Base-by-base conservation (phyloP, 2,329 filamentous ascomycete genomes). In the Alternaria consortialis region DNA sequence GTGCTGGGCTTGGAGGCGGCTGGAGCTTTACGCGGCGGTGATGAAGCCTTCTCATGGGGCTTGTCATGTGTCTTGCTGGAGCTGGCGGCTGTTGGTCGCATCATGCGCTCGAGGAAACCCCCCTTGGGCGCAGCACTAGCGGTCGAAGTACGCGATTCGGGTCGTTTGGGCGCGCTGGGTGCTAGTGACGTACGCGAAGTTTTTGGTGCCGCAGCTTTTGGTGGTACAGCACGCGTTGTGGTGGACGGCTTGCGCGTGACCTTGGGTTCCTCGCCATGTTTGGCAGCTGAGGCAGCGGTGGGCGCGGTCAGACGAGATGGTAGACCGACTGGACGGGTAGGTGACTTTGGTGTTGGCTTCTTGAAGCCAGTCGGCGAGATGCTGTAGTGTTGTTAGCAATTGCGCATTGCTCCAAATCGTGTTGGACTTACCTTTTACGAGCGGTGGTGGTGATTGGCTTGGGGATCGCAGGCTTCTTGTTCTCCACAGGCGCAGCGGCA, bases 41-140 rank as follows among this genome's bases (percentile, higher is more conserved):
- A 74, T 15, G 77, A 75, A 20, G 74, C 73, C 79, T 91, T 92
- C 5, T 91, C 90, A 12, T 86, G 81, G 0, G 85, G 43, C 43
- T 56, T 56, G 9, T 56, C 53, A 4, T 86, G 81, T 0, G 86
- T 85, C 79, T 92, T 93, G 64, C 84, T 88, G 8, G 89, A 85
- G 5, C 89, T 92, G 46, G 87, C 83, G 44, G 90, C 86, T 0
- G 91, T 94, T 2, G 91, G 91, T 40, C 91, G 84, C 87, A 90
- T 93, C 91, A 94, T 93, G 53, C 91, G 87, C n/a, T 90, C 90
- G 27, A 94, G 80, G 78, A 94, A 94, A 13, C 87, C 80, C 66
- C 91, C 89, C 65, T 92, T 89, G 1, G 90, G 83, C 17, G 85
- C 85, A 47, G 85, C 84, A 47, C 82, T 83, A 27, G 85, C 81